Base-by-base conservation (phyloP, 2,329 filamentous ascomycete genomes). In the Sodiomyces alkalinus region DNA sequence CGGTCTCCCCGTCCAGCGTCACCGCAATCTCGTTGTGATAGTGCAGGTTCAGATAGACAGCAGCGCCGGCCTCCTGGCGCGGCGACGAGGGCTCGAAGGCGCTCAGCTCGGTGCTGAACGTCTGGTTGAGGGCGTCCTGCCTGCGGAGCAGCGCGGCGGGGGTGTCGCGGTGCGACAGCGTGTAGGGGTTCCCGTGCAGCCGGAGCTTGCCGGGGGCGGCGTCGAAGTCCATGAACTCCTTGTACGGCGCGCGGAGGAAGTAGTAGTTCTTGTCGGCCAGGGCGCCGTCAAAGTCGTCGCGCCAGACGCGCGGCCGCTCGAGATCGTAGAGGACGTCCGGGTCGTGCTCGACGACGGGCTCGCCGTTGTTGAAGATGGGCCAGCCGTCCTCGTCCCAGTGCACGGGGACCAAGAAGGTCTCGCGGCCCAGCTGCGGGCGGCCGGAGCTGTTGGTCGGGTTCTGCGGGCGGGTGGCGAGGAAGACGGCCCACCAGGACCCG, bases 401-500 rank as follows among this genome's bases (percentile, higher is more conserved):
- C 3, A 37, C 28, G 5, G 35, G 35, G 6, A 33, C 35, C 4
- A 37, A 15, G 14, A 37, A 37, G 3, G 35, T 37, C 17, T 37
- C 35, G 1, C 35, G 31, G 7, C 35, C 35, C 4, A 37, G 33
- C 19, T 37, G 35, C 9, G 35, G 35, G 5, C 28, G 20, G 6
- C 35, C 35, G 2, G 16, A 25, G 4, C 23, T 22, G 19, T 37
- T 35, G 3, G 20, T 29, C 3, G 33, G 35, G 19, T 37, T 31
- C 13, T 35, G 35, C 2, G 35, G 35, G 2, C 35, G 30, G 5
- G 24, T 31, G 10, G 35, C 35, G 5, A 37, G 35, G 17, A 37
- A 37, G 5, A 35, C 35, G 3, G 35, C 35, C 35, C 35, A 37
- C 35, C 35, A 37, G 6, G 28, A 28, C 2, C 35, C 35, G 9